Percentiles rank a stretch among this genome's conserved stretches.
These are phyloP conservation scores for Boechera stricta DNA, from an alignment of 345 rosid genomes.

Conservation along the genomic window DNA sequence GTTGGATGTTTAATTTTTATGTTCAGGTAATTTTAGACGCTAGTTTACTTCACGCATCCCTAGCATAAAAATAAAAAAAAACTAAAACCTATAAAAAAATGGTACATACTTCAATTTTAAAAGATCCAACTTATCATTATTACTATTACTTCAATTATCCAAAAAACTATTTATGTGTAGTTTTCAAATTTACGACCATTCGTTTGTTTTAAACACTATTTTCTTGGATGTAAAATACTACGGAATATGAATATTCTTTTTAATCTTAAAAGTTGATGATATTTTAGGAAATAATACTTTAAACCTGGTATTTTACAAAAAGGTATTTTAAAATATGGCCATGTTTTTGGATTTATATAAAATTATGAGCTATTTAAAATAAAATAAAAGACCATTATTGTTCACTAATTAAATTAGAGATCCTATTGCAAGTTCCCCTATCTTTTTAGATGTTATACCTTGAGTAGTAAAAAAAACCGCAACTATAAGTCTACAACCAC, in stretches of 20 bases:
- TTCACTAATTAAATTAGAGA: constrained; percentile 4
- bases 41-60: neutral
- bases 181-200: neutral
- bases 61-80: neutral
- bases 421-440: neutral
- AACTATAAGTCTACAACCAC: constrained; percentile 22
- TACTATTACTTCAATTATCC: too few relatives aligned
- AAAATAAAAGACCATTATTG: neutral
- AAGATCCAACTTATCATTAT: neutral
- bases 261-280: too few relatives aligned
- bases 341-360: neutral
- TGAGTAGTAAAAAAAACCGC: constrained; percentile 15
- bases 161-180: too few relatives aligned
- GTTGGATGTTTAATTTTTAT: neutral
- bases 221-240: neutral
- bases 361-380: neutral
- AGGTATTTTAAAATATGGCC: neutral
- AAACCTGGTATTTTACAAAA: neutral
- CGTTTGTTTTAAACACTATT: neutral
- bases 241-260: neutral
- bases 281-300: too few relatives aligned
- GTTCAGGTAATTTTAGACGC: neutral
- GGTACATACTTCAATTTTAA: neutral
- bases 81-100: too few relatives aligned
- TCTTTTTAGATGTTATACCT: constrained; percentile 28